Conservation (phyloP, 2,329 filamentous ascomycete genomes). For the Colletotrichum camelliae region DNA sequence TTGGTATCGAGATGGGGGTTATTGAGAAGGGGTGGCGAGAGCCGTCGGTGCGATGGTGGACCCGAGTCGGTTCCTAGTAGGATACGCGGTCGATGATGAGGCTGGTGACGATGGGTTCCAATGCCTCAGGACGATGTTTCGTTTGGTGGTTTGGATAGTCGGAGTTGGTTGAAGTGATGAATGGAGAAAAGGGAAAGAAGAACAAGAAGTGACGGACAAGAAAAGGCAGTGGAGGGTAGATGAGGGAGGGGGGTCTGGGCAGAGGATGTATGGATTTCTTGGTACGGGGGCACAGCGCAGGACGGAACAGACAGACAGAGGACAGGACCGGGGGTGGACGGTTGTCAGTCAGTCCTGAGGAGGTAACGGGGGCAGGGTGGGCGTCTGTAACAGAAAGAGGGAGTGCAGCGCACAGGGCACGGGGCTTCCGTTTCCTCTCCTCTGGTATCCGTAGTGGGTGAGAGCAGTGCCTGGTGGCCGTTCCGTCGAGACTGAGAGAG, state of each 20-base stretch:
- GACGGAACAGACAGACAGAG: background rate
- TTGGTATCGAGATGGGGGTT: background rate
- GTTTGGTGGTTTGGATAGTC: constrained; percentile 20
- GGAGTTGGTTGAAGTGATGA: background rate
- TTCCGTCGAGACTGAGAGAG: background rate
- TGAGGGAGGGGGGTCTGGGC: constrained; percentile 7
- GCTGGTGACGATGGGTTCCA: constrained; percentile 1
- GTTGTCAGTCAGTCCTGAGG: background rate
- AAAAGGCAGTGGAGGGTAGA: background rate
- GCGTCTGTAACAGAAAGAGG: constrained; percentile 1
- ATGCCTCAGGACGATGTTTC: constrained; percentile 1
- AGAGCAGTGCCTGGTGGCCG: constrained; percentile 13
- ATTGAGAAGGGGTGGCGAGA: background rate
- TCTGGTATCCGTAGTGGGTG: background rate
- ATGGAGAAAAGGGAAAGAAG: background rate
- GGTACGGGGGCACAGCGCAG: background rate
- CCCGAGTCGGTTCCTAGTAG: background rate
- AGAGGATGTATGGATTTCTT: constrained; percentile 1
- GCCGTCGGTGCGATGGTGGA: background rate
- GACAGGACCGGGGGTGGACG: background rate
- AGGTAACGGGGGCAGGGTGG: background rate
- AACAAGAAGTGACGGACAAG: background rate
- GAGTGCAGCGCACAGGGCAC: background rate
- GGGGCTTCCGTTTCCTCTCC: constrained; percentile 14
- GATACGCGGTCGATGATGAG: background rate